Conservation (phyloP, 495 filamentous ascomycete species). For the Pyrenula aspistea region DNA sequence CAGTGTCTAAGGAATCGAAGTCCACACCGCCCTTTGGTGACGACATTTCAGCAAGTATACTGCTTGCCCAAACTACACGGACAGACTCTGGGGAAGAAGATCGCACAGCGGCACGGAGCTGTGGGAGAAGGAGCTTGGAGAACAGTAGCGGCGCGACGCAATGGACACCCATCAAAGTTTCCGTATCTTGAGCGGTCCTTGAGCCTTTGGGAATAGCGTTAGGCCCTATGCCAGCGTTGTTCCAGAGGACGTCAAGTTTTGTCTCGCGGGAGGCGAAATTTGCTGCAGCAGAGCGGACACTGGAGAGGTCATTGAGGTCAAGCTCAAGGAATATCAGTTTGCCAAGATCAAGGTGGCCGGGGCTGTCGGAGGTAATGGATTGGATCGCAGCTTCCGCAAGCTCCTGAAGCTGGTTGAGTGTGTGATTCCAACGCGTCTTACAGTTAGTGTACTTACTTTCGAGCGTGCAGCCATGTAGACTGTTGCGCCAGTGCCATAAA, state of each 20-base stretch:
- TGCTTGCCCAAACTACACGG: conserved; percentile 22
- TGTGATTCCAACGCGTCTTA: background rate
- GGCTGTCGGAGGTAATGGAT: background rate
- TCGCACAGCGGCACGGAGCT: conserved; percentile 9
- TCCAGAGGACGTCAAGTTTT: conserved; percentile 32
- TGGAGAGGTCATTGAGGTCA: conserved; percentile 31
- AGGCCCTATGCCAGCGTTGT: conserved; percentile 53
- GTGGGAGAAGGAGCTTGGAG: conserved; percentile 20
- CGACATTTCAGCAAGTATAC: conserved; percentile 2
- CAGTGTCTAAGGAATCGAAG: conserved; percentile 11
- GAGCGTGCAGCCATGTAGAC: conserved; percentile 30
- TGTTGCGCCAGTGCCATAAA: conserved; percentile 24
- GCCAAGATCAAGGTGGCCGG: background rate
- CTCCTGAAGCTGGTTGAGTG: background rate
- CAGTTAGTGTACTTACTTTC: conserved; percentile 7
- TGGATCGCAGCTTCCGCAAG: background rate
- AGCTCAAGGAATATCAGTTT: conserved; percentile 26
- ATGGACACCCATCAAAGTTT: conserved; percentile 18
- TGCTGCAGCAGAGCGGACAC: conserved; percentile 27
- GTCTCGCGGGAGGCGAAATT: conserved; percentile 29
- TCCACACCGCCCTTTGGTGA: conserved; percentile 11
- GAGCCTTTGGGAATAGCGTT: background rate
- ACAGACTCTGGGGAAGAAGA: conserved; percentile 7
- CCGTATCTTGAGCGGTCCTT: background rate
- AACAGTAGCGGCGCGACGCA: conserved; percentile 23